Evolutionary conservation across 371 early-diverging fungal genomes (phyloP).

Genomic region (Mortierella sp.): DNA sequence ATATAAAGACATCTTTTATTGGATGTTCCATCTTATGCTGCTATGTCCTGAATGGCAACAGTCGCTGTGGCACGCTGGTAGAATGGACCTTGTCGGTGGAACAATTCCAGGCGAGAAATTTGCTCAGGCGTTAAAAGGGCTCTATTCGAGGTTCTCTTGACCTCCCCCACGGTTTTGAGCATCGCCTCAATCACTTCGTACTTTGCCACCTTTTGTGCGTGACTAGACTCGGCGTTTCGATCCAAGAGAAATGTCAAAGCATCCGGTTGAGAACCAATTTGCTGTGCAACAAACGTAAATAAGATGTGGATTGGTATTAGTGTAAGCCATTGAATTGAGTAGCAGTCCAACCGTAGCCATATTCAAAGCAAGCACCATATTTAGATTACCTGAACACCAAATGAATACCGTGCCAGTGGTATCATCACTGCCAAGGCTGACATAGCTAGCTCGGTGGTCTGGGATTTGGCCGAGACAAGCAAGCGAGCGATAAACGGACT

Average conservation of each 20-base stretch:
- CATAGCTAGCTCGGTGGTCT: conserved; percentile 32
- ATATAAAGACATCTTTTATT: not conserved
- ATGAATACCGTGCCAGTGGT: conserved; percentile 25
- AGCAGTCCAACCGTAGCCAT: not conserved
- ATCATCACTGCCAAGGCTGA: conserved; percentile 44
- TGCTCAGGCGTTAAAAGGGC: conserved; percentile 35
- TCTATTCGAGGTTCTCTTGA: conserved; percentile 2
- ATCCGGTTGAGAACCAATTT: conserved; percentile 28
- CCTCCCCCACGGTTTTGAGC: conserved; percentile 25
- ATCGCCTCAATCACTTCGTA: conserved; percentile 39
- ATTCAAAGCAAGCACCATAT: not conserved
- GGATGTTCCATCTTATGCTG: conserved; percentile 19
- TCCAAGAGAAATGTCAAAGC: conserved; percentile 33
- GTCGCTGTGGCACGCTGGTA: conserved; percentile 52
- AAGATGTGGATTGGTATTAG: not conserved
- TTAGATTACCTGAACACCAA: conserved; percentile 34
- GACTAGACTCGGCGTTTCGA: conserved; percentile 26
- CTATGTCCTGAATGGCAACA: conserved; percentile 42
- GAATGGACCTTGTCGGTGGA: conserved; percentile 48
- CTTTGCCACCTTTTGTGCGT: conserved; percentile 49
- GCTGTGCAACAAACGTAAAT: not conserved
- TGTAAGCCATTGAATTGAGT: not conserved
- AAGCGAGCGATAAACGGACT: conserved; percentile 34
- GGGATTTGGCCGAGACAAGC: conserved; percentile 41
- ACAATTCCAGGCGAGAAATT: conserved; percentile 28